phyloP scores from a whole-genome alignment of 345 rosid species.

The Linum trigynum region DNA sequence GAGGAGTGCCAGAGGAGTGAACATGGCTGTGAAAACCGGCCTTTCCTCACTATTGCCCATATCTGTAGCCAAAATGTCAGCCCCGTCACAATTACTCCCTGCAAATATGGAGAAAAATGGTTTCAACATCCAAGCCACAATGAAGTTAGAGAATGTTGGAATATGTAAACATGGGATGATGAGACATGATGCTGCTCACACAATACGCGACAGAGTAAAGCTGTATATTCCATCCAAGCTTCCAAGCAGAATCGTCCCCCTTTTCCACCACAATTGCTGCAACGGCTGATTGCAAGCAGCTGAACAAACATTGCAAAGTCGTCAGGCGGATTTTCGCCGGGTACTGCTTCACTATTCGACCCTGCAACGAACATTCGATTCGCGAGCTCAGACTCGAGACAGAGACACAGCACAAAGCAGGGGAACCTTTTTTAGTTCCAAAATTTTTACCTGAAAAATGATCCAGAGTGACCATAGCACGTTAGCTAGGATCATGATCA shows the following conservation, averaged over 20 bases:
- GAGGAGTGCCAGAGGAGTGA: slow-evolving; percentile 72
- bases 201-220: slow-evolving; percentile 77
- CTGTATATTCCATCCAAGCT: slow-evolving; percentile 56
- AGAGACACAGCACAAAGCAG: background rate
- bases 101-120: background rate
- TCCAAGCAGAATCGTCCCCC: slow-evolving; percentile 52
- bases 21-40: slow-evolving; percentile 69
- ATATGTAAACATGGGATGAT: too few relatives aligned
- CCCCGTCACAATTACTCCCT: slow-evolving; percentile 71
- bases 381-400: background rate
- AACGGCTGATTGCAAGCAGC: slow-evolving; percentile 58
- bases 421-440: background rate
- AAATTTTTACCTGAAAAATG: slow-evolving; percentile 53
- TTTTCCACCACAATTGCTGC: slow-evolving; percentile 57
- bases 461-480: slow-evolving; percentile 73
- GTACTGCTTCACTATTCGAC: slow-evolving; percentile 48
- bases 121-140: background rate
- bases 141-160: background rate
- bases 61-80: slow-evolving; percentile 77
- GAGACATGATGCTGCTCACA: slow-evolving; percentile 25
- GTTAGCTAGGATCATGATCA: slow-evolving; percentile 70
- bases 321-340: slow-evolving; percentile 62
- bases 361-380: slow-evolving; percentile 17
- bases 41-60: slow-evolving; percentile 77
- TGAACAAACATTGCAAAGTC: slow-evolving; percentile 63